Percentiles rank a stretch among this genome's conserved stretches.
Conservation (phyloP, 331 rosid genomes). For the Saraca asoca region DNA sequence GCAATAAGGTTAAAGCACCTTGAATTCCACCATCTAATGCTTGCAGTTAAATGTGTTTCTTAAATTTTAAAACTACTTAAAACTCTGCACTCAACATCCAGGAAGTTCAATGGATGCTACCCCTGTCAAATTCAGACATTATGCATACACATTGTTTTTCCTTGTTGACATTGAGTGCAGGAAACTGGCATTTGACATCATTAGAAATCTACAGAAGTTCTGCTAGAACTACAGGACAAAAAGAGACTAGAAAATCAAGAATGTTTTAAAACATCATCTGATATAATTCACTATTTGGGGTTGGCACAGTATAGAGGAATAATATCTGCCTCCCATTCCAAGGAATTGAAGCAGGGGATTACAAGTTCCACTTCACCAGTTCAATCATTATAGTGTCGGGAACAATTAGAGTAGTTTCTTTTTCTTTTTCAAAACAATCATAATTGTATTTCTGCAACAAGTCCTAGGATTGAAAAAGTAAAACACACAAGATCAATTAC, state of each 20-base stretch:
- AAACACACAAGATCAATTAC: background rate
- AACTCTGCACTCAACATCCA: background rate
- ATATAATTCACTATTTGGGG: background rate
- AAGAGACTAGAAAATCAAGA: background rate
- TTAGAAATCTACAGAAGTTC: constrained; percentile 9
- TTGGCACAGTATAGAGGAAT: background rate
- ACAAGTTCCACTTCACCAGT: too few species aligned
- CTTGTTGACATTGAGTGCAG: background rate
- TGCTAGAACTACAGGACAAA: background rate
- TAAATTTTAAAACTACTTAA: background rate
- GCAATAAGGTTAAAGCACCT: background rate
- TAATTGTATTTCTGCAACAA: background rate
- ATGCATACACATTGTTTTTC: background rate
- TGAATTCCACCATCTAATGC: background rate
- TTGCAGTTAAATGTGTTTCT: background rate
- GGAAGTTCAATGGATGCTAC: background rate
- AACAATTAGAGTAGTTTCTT: background rate
- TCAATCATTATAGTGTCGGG: constrained; percentile 7
- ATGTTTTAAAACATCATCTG: background rate
- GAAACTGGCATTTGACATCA: constrained; percentile 10
- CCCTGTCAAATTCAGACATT: constrained; percentile 6
- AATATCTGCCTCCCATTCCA: too few species aligned
- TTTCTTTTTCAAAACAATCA: background rate
- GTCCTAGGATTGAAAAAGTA: background rate
- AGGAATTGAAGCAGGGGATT: too few species aligned